phyloP scores from a whole-genome alignment of 2,329 filamentous ascomycete species.

The Camillea tinctor region DNA sequence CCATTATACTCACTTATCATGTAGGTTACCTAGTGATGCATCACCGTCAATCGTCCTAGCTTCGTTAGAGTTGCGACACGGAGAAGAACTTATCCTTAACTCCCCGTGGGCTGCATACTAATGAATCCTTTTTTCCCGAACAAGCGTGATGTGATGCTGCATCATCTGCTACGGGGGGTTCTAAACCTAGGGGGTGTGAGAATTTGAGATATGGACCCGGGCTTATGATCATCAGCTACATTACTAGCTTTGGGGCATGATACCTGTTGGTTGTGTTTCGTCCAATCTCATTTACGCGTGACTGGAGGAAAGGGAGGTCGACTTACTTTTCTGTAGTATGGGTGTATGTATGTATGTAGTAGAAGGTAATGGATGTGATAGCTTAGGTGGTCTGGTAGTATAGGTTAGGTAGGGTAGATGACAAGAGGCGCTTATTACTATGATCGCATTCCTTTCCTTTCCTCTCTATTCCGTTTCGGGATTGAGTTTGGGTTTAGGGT shows the following conservation, averaged over 20 bases:
- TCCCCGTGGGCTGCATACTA: not conserved
- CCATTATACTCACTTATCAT: too few species aligned
- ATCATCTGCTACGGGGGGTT: not conserved
- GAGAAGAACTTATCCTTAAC: not conserved
- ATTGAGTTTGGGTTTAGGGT: too few species aligned
- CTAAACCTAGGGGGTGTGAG: not conserved
- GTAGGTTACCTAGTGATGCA: too few species aligned
- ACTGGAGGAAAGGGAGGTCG: conserved; percentile 5
- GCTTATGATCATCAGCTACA: conserved; percentile 16
- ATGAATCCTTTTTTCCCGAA: not conserved
- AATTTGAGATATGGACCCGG: conserved; percentile 5
- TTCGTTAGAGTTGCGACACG: not conserved
- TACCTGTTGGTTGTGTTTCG: conserved; percentile 6
- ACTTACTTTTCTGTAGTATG: not conserved
- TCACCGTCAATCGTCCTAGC: too few species aligned
- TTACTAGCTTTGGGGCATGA: conserved; percentile 17
- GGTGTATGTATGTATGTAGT: too few species aligned
- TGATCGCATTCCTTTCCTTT: too few species aligned
- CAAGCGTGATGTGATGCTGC: not conserved
- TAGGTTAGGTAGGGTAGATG: too few species aligned
- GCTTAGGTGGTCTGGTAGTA: too few species aligned
- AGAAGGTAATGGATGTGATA: too few species aligned
- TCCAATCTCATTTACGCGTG: conserved; percentile 17
- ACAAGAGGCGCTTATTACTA: too few species aligned
- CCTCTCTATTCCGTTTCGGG: too few species aligned